phyloP scores from a whole-genome alignment of 441 rosid genomes.

The Jatropha multifida region DNA sequence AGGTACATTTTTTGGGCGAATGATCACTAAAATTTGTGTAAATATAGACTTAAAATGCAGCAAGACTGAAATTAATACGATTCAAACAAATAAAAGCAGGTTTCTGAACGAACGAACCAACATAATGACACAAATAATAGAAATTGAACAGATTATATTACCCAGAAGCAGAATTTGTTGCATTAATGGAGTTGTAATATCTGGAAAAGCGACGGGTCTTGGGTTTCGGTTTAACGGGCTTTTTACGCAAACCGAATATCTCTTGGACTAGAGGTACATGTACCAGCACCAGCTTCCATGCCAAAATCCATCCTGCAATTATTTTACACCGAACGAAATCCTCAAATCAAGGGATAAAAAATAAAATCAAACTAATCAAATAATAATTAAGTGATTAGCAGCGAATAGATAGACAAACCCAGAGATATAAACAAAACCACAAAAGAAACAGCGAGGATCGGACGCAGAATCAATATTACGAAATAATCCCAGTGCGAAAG shows the following conservation, averaged over 20 bases:
- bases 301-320: conserved; percentile 68
- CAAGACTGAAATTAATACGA: not conserved
- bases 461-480: conserved; percentile 47
- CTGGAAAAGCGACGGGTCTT: conserved; percentile 43
- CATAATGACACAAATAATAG: not conserved
- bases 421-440: conserved; percentile 52
- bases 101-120: not conserved
- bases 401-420: conserved; percentile 31
- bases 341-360: not conserved
- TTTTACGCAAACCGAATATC: conserved; percentile 67
- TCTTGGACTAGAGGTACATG: conserved; percentile 87
- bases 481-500: conserved; percentile 32
- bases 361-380: conserved; percentile 1
- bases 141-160: conserved; percentile 13
- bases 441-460: conserved; percentile 53
- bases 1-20: not conserved
- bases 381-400: not conserved
- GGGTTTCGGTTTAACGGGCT: conserved; percentile 46
- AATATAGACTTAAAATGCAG: not conserved
- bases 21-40: not conserved
- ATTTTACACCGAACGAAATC: not conserved
- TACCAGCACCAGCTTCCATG: conserved; percentile 81
- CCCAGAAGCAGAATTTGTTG: conserved; percentile 31
- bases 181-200: conserved; percentile 45
- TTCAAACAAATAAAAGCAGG: too few relatives aligned